Percentiles rank a stretch among this genome's conserved stretches.
Conservation (phyloP, 768 basidiomycete species). For the Naganishia kalamii region DNA sequence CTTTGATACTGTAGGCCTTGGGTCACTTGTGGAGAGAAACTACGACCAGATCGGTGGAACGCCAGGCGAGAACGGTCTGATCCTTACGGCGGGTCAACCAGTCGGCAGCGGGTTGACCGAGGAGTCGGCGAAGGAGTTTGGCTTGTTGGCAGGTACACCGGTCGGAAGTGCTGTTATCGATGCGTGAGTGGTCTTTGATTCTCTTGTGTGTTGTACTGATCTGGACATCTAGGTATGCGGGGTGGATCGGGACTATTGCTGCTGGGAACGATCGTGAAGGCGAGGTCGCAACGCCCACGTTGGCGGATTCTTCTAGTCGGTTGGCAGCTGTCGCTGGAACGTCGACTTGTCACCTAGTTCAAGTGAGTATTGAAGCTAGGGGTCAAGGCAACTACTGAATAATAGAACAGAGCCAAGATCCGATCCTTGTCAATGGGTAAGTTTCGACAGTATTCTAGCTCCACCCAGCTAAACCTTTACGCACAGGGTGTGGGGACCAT, state of each 20-base stretch:
- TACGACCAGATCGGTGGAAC: constrained; percentile 69
- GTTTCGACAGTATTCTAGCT: not conserved
- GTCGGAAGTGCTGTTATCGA: constrained; percentile 95
- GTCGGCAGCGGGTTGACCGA: constrained; percentile 76
- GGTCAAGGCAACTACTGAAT: not conserved
- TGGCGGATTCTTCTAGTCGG: constrained; percentile 71
- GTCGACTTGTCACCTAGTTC: constrained; percentile 90
- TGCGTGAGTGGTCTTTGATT: constrained; percentile 64
- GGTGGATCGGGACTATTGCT: constrained; percentile 93
- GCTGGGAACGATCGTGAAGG: constrained; percentile 55
- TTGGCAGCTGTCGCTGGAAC: constrained; percentile 93
- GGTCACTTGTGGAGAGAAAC: constrained; percentile 51
- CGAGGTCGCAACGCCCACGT: constrained; percentile 53
- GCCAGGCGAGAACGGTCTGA: constrained; percentile 54
- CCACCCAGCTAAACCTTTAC: too few species aligned
- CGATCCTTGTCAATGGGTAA: constrained; percentile 81
- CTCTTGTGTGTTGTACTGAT: not conserved
- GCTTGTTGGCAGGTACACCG: constrained; percentile 74
- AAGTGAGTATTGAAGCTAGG: constrained; percentile 51
- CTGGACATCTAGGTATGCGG: constrained; percentile 60
- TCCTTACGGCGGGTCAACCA: constrained; percentile 73
- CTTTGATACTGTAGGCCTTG: constrained; percentile 29
- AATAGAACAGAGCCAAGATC: constrained; percentile 60
- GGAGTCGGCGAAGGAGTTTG: constrained; percentile 74
- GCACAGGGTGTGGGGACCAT: constrained; percentile 41